Evolutionary conservation across 306 rosid species (phyloP).

Genomic region (Senna siamea): DNA sequence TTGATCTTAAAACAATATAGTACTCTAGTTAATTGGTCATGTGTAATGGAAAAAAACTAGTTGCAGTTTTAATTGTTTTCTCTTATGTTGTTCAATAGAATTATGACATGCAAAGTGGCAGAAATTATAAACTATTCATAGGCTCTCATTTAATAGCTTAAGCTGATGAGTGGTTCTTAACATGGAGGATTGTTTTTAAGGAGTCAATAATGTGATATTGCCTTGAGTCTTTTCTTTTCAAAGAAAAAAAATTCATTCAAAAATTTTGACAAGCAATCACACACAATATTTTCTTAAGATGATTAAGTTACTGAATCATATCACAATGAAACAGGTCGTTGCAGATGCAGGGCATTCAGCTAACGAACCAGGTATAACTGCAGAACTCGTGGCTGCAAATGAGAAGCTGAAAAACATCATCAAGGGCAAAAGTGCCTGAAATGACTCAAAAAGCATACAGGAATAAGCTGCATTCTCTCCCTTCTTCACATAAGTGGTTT

Average conservation of each 20-base stretch:
- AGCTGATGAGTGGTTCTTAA: background rate
- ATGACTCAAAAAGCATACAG: constrained; percentile 16
- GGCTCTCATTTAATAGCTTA: too few relatives aligned
- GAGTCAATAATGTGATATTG: background rate
- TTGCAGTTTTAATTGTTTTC: too few relatives aligned
- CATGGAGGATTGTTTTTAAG: too few relatives aligned
- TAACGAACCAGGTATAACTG: constrained; percentile 86
- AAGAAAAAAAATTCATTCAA: too few relatives aligned
- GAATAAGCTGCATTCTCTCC: background rate
- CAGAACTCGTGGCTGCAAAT: constrained; percentile 91
- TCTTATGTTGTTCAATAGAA: too few relatives aligned
- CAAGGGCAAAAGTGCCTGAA: constrained; percentile 54
- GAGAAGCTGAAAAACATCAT: constrained; percentile 71
- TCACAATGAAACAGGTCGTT: constrained; percentile 62
- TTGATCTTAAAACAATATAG: background rate
- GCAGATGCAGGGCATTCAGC: constrained; percentile 93
- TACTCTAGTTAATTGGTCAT: background rate
- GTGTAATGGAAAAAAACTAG: too few relatives aligned
- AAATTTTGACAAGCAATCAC: too few relatives aligned
- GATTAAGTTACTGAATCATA: constrained; percentile 28
- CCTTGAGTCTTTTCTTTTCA: too few relatives aligned
- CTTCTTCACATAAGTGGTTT: background rate
- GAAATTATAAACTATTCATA: too few relatives aligned
- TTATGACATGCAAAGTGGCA: too few relatives aligned
- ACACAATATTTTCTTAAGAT: too few relatives aligned